Percentiles rank a stretch among this genome's conserved stretches.
phyloP scores from a whole-genome alignment of 352 stramenopile species.

The Globisporangium irregulare region DNA sequence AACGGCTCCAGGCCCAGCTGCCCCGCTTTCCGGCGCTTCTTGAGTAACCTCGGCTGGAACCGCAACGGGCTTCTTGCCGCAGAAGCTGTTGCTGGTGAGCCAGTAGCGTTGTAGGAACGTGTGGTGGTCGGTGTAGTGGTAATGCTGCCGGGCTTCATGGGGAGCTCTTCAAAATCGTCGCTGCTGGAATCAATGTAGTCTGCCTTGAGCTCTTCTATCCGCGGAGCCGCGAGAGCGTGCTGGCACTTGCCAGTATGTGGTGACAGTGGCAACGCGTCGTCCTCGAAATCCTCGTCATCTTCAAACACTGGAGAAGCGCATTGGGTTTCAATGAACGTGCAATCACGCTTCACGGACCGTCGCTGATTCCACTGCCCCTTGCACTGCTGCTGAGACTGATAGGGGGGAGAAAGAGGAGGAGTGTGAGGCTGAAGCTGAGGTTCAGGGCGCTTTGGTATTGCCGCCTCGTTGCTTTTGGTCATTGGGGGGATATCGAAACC shows the following conservation, averaged over 20 bases:
- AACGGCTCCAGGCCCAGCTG: conserved; percentile 14
- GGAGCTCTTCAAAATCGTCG: conserved; percentile 9
- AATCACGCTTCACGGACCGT: conserved; percentile 24
- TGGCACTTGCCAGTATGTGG: conserved; percentile 2
- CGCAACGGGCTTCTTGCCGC: neutral
- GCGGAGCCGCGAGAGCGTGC: neutral
- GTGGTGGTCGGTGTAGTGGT: neutral
- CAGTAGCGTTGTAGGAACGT: neutral
- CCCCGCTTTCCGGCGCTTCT: conserved; percentile 19
- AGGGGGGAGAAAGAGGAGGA: neutral
- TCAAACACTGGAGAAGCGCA: conserved; percentile 4
- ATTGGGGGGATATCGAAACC: conserved; percentile 12
- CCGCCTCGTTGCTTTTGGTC: neutral
- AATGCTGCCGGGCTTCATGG: neutral
- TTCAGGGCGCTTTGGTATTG: neutral
- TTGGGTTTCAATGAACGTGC: conserved; percentile 17
- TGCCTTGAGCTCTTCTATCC: conserved; percentile 18
- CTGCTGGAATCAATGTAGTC: conserved; percentile 16
- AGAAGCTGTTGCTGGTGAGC: neutral
- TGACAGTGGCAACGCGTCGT: neutral
- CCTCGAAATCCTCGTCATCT: conserved; percentile 7
- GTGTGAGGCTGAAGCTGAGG: neutral
- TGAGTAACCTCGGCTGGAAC: conserved; percentile 17
- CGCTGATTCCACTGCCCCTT: conserved; percentile 15
- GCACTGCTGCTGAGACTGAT: neutral